Conservation (phyloP, 148 eudicot species). For the Persicaria maculosa region DNA sequence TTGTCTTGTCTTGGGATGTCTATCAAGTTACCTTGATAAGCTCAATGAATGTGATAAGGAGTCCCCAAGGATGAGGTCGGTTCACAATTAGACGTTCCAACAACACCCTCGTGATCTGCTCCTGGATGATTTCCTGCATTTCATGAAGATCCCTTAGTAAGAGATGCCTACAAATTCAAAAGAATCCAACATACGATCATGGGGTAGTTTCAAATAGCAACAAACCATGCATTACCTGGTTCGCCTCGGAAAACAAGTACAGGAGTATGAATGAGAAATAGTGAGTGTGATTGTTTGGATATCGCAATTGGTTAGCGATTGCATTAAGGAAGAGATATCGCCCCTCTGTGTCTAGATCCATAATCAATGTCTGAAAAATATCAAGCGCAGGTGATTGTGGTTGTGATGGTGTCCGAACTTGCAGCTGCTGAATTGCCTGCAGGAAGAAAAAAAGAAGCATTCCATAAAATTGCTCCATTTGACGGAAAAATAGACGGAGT, state of each 20-base stretch:
- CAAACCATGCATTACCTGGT: slow-evolving; percentile 42
- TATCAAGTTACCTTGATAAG: slow-evolving; percentile 63
- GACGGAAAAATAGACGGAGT: neutral
- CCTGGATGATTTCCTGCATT: slow-evolving; percentile 77
- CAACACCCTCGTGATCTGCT: slow-evolving; percentile 90
- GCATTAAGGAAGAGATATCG: slow-evolving; percentile 89
- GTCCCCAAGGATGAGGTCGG: slow-evolving; percentile 98
- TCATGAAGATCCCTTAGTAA: neutral
- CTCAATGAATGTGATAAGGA: slow-evolving; percentile 84
- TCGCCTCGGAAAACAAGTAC: slow-evolving; percentile 58
- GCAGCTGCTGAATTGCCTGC: slow-evolving; percentile 88
- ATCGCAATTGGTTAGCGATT: slow-evolving; percentile 85
- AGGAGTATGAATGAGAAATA: slow-evolving; percentile 84
- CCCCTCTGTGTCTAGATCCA: slow-evolving; percentile 85
- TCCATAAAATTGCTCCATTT: neutral
- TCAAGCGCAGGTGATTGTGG: slow-evolving; percentile 60
- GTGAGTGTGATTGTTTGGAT: slow-evolving; percentile 90
- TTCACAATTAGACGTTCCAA: slow-evolving; percentile 82
- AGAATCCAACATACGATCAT: neutral
- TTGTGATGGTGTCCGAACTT: slow-evolving; percentile 53
- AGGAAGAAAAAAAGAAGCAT: neutral
- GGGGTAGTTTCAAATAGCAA: neutral
- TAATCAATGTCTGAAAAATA: slow-evolving; percentile 62
- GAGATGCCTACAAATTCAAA: neutral
- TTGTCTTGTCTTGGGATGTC: neutral